Evolutionary conservation across 1,139 yeast genomes (phyloP), one percentile per base, ranked within the genome.

Genomic region (Suhomyces terraborum): DNA sequence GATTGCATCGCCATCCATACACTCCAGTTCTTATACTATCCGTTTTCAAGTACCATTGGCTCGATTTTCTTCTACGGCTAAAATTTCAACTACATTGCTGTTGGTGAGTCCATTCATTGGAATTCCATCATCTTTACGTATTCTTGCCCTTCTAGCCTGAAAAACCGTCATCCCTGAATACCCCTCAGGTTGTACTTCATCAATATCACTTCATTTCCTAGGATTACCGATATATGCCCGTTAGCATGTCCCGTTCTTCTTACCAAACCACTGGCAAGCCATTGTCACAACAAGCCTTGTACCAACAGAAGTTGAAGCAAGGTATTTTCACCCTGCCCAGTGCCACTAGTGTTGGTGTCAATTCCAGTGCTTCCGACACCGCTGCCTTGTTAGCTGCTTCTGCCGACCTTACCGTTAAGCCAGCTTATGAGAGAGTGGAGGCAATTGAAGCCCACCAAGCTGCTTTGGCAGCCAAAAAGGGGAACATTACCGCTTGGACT

Each of bases 311-410:
- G 55, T 66, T 84, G 58, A 85, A 79, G 55, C 84, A 83, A 55
- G 96, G 96, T 29, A 73, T 82, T 38, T 88, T 74, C 64, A 75
- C 77, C 50, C 73, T 80, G 41, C 96, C 96, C 2, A 82, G 87
- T 9, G 73, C 70, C 38, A 79, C 82, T 4, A 65, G 77, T 12
- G 75, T 86, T 3, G 96, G 97, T 10, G 93, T 87, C 42, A 76
- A 75, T 53, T 70, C 79, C 44, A 69, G 71, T 38, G 89, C 89
- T 23, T 79, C 88, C 9, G 89, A 83, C 58, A 79, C 86, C 3
- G 94, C 94, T 35, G 93, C 93, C 0, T 67, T 82, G 41, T 67
- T 82, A 49, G 94, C 94, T 2, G 79, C 86, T 4, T 75, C 82
- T 6, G 66, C 85, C 9, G 86, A 81, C 59, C 69, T 82, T 42